Percentiles rank a stretch among this genome's conserved stretches.
Evolutionary conservation across 768 basidiomycete genomes (phyloP).

Genomic region (Kwoniella dejecticola): DNA sequence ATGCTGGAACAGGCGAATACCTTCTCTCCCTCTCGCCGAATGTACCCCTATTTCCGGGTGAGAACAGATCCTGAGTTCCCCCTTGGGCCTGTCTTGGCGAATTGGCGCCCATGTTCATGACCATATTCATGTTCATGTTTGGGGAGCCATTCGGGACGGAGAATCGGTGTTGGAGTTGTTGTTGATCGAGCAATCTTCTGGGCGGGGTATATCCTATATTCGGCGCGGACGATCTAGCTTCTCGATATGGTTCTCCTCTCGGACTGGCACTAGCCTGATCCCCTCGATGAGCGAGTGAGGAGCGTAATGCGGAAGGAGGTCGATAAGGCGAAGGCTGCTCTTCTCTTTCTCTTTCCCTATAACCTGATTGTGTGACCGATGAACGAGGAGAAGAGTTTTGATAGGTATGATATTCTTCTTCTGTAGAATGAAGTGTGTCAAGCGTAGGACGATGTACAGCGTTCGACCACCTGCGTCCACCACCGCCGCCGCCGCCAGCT

Average conservation of each 20-base stretch:
- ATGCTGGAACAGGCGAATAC: slow-evolving; percentile 27
- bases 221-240: slow-evolving; percentile 13
- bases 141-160: slow-evolving; percentile 22
- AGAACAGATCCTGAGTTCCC: neutral
- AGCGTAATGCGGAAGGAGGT: slow-evolving; percentile 23
- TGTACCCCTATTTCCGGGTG: slow-evolving; percentile 15
- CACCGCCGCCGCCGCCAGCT: no score
- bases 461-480: neutral
- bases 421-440: slow-evolving; percentile 21
- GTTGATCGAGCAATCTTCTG: slow-evolving; percentile 23
- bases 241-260: slow-evolving; percentile 1
- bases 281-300: slow-evolving; percentile 16
- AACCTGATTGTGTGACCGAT: slow-evolving; percentile 1
- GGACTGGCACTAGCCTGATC: neutral
- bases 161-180: slow-evolving; percentile 26
- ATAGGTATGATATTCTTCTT: slow-evolving; percentile 17
- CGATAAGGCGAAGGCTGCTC: slow-evolving; percentile 16
- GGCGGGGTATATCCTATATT: slow-evolving; percentile 19
- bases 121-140: neutral
- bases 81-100: slow-evolving; percentile 15
- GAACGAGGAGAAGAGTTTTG: slow-evolving; percentile 6
- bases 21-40: slow-evolving; percentile 19
- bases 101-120: neutral
- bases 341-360: neutral
- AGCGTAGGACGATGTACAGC: slow-evolving; percentile 31